These are phyloP conservation scores for Fusarium avenaceum DNA, from an alignment of 2,329 filamentous ascomycete genomes.

Conservation along the genomic window DNA sequence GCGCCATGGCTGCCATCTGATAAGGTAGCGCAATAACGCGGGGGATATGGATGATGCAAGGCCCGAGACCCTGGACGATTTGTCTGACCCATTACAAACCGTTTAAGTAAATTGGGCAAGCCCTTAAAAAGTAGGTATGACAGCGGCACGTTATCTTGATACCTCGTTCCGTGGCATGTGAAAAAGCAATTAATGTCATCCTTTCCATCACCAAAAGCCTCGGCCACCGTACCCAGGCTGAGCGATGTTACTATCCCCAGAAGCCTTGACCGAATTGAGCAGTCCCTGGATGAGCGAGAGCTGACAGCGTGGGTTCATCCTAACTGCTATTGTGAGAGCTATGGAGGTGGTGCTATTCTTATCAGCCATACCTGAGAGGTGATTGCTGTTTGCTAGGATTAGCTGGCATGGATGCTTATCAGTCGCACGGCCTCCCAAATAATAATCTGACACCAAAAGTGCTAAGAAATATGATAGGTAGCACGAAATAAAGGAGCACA, in stretches of 20 bases:
- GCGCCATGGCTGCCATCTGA: conserved; percentile 56
- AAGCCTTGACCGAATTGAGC: conserved; percentile 22
- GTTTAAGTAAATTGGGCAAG: not conserved
- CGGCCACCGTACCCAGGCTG: conserved; percentile 2
- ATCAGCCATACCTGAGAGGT: conserved; percentile 33
- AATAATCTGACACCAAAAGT: conserved; percentile 12
- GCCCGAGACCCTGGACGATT: conserved; percentile 25
- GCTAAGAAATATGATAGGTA: conserved; percentile 16
- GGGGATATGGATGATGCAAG: conserved; percentile 22
- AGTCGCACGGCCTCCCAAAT: conserved; percentile 26
- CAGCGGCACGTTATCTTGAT: conserved; percentile 18
- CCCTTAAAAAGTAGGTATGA: not conserved
- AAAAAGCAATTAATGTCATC: conserved; percentile 31
- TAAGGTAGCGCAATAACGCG: conserved; percentile 27
- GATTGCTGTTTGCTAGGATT: conserved; percentile 19
- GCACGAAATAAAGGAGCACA: not conserved
- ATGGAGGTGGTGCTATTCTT: conserved; percentile 21
- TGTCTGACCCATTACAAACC: conserved; percentile 43
- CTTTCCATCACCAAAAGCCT: conserved; percentile 4
- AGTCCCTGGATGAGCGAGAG: conserved; percentile 15
- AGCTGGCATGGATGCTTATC: conserved; percentile 48
- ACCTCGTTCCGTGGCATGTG: not conserved
- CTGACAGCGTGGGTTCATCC: conserved; percentile 15
- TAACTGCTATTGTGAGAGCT: not conserved
- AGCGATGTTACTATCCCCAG: conserved; percentile 33